Base-by-base conservation (phyloP, 345 rosid species). In the Balakata baccata region DNA sequence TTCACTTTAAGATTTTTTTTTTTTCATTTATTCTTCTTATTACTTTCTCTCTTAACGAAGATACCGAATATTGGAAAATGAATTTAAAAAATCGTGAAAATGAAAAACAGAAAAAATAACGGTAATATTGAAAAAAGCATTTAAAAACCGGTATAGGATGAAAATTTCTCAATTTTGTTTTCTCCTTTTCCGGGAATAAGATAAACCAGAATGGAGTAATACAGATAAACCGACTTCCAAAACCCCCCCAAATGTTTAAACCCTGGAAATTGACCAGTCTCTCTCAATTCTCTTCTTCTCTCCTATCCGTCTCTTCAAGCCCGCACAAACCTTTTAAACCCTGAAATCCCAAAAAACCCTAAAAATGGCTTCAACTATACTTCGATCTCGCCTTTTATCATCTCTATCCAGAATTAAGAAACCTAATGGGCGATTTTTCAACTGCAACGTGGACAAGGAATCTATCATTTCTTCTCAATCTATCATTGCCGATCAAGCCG, bases 381-480 rank as follows among this genome's bases (percentile, higher is more conserved):
- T 81, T 57, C 90, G 93, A 77, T 86, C 89, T 62, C 91, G 93
- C 25, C n/a, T 84, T 11, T 8, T 68, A 57, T 78, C 88, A 7
- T 65, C 53, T 18, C 45, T 79, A 10, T 13, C 69, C 34, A 75
- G 68, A 81, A 52, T n/a, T 29, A 47, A 76, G 71, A 76, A 65
- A 17, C 66, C 51, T 49, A 11, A 69, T 58, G 79, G 76, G 41
- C 81, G 84, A 43, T 6, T 66, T 37, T 83, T 79, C 65, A 83
- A 83, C 72, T 76, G 94, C 25, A 80, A 83, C 71, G 53, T 83
- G 3, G 67, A 82, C 6, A 85, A 82, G 77, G 88, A 78, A 68
- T 53, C 89, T 13, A 74, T 75, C 72, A 47, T 79, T 51, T 68
- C 91, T 69, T 75, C 94, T 41, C 84, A 84, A 68, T 75, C 94